Evolutionary conservation across 306 rosid species (phyloP).

Genomic region (Abrus pulchellus): DNA sequence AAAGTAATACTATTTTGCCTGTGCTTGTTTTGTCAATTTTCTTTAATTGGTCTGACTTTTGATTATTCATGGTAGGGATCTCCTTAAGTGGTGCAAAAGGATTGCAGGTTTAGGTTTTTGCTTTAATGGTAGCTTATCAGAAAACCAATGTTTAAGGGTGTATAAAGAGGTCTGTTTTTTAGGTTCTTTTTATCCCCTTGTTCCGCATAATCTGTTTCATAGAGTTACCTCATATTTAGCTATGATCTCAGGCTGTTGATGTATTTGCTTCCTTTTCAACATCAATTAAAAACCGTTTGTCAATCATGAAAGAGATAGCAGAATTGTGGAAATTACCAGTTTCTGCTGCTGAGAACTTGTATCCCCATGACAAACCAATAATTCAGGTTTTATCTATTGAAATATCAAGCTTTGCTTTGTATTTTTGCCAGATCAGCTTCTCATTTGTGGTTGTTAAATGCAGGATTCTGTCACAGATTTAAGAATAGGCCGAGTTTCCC

Average conservation of each 20-base stretch:
- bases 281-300: slow-evolving; percentile 67
- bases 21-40: slow-evolving; percentile 1
- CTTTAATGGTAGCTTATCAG: slow-evolving; percentile 63
- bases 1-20: slow-evolving; percentile 12
- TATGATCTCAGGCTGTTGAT: slow-evolving; percentile 79
- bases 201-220: not conserved
- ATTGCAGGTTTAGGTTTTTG: slow-evolving; percentile 65
- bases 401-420: slow-evolving; percentile 13
- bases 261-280: slow-evolving; percentile 84
- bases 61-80: slow-evolving; percentile 72
- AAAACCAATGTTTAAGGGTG: slow-evolving; percentile 60
- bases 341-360: slow-evolving; percentile 67
- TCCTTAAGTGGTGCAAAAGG: slow-evolving; percentile 97
- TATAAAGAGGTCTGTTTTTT: slow-evolving; percentile 74
- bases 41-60: slow-evolving; percentile 7
- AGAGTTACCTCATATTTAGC: slow-evolving; percentile 25
- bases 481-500: slow-evolving; percentile 80
- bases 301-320: slow-evolving; percentile 76
- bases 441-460: slow-evolving; percentile 51
- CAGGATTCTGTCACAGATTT: slow-evolving; percentile 70
- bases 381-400: slow-evolving; percentile 67
- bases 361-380: slow-evolving; percentile 75
- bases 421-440: slow-evolving; percentile 43
- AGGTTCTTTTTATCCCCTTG: not conserved
- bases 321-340: slow-evolving; percentile 70